phyloP scores from a whole-genome alignment of 352 stramenopile species.

The Phytophthora kernoviae region DNA sequence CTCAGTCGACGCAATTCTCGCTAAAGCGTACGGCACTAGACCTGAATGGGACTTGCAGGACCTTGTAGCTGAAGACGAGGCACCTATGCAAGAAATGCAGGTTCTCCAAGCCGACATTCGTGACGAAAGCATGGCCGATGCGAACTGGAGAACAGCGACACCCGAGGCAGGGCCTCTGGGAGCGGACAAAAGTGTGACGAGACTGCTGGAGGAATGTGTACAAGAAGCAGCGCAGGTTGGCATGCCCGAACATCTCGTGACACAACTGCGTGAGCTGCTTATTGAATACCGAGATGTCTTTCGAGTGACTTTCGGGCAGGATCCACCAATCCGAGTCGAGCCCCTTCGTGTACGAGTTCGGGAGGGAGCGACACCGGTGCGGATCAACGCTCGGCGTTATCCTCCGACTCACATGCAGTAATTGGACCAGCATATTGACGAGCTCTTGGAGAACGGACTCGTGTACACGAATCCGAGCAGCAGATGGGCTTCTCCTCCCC shows the following conservation, averaged over 20 bases:
- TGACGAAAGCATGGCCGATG: no score
- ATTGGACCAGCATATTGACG: constrained; percentile 2
- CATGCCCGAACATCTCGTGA: no score
- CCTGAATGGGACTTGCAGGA: background rate
- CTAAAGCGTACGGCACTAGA: background rate
- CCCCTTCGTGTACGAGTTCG: background rate
- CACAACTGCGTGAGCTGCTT: no score
- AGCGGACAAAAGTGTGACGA: no score
- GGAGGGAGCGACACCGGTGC: constrained; percentile 1
- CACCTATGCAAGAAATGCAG: background rate
- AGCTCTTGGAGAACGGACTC: background rate
- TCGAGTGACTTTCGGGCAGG: background rate
- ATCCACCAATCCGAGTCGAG: constrained; percentile 2
- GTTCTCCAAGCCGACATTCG: background rate
- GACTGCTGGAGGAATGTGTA: no score
- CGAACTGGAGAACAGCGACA: background rate
- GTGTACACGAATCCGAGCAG: background rate
- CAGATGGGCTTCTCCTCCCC: constrained; percentile 4
- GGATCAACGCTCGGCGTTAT: constrained; percentile 4
- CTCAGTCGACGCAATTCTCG: background rate
- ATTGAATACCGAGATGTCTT: constrained; percentile 5
- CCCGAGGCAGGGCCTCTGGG: background rate
- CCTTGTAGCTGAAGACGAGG: background rate
- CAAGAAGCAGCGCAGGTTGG: background rate
- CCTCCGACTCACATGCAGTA: background rate